Evolutionary conservation across 2,329 filamentous ascomycete species (phyloP), one percentile per base, ranked within the genome.

Genomic region (Colletotrichum sidae): DNA sequence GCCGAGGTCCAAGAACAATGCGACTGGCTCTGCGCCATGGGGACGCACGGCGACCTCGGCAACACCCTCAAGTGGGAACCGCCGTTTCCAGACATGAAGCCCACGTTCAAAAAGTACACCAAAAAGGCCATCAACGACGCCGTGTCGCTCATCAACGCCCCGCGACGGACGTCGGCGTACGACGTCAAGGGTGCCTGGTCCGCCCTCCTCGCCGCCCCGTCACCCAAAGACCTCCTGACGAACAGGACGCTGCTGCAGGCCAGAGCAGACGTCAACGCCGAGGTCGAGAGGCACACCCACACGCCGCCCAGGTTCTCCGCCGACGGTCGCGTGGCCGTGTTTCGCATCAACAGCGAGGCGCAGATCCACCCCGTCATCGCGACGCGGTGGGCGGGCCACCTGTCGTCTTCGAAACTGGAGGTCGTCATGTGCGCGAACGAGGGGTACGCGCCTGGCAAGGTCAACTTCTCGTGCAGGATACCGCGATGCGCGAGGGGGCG

Each of bases 301-400:
- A 82, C 86, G 1, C 81, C 88, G 1, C 89, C 90, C 0, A 86
- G 85, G 69, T 91, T 91, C 75, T 89, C 86, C 4, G 76, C 79
- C 4, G 89, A 92, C 63, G 87, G 82, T 1, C 86, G 81, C 52
- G 83, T 92, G 11, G 89, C 88, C 0, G 85, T 91, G 0, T 81
- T 92, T 49, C 81, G 86, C 4, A 90, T 92, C 69, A 80, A 75
- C 39, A 89, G 85, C 1, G 75, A 78, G 34, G 86, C 87, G 2
- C 89, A 91, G 70, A 81, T 92, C 0, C 90, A 92, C 72, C 87
- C 88, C 0, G 82, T 91, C 2, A 89, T 92, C 60, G 89, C 89
- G 2, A 90, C 88, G 4, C 79, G 89, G 10, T 91, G 89, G 89
- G 85, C 88, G 1, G 85, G 86, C 0, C 81, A 86, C 68, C 77